Evolutionary conservation across 2,329 filamentous ascomycete species (phyloP), one percentile per base, ranked within the genome.

Genomic region (Aspergillus thermomutatus): DNA sequence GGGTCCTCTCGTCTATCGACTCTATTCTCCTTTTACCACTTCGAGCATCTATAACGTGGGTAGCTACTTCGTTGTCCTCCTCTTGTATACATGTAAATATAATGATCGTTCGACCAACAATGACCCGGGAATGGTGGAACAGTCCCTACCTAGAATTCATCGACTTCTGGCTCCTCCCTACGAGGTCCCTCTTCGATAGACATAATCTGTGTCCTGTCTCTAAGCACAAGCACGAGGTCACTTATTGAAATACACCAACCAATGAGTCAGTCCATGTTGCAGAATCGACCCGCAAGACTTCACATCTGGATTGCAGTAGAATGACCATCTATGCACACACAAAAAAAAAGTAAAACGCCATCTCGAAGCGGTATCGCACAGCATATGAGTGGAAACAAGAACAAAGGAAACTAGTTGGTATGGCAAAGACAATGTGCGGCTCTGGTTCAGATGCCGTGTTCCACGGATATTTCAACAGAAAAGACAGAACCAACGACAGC

Each of bases 21-120:
- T 19, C 50, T 19, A 49, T 47, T 48, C 26, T 53, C 34, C 41
- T 45, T 55, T 23, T 50, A 53, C 50, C 51, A 40, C 40, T 7
- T 56, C 51, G 47, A 53, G 61, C 61, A 64, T 60, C 56, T 59
- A 56, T 56, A 60, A 56, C 59, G 57, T 50, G 57, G 59, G 47
- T 52, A 55, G 23, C 54, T 40, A 40, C 49, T 21, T 53, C 43
- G 47, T 50, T 26, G 50, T 37, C n/a, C 31, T 53, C 46, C 49
- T 46, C 43, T 21, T 46, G 43, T 46, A 46, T 46, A 53, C 45
- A 50, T 59, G 57, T 56, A 56, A 50, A 56, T 56, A 55, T 54
- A 58, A 26, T 3, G 43, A 34, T 34, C 31, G 17, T 34, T 34
- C 14, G 14, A 34, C 31, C 31, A 34, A 34, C 31, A 34, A 34